Conservation (phyloP, 495 filamentous ascomycete genomes). For the Hyaloscypha finlandica region DNA sequence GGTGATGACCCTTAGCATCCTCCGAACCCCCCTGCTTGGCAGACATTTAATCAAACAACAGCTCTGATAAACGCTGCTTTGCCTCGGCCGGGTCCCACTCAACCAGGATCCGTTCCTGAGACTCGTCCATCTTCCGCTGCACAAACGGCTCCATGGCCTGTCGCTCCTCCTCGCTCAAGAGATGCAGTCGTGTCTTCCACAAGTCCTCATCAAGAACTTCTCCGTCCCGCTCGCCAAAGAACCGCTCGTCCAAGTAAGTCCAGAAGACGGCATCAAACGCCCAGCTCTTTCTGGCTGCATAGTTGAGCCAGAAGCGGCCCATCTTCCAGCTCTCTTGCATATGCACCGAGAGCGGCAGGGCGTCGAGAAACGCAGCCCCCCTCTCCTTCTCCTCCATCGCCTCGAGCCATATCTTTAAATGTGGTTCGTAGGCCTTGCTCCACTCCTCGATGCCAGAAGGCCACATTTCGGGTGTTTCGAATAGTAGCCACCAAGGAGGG, state of each 20-base stretch:
- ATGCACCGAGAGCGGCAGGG: conserved; percentile 15
- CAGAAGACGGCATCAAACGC: conserved; percentile 30
- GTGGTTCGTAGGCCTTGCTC: conserved; percentile 30
- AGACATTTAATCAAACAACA: background rate
- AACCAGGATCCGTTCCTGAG: conserved; percentile 26
- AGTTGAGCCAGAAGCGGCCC: conserved; percentile 36
- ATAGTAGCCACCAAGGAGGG: conserved; percentile 47
- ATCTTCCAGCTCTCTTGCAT: conserved; percentile 39
- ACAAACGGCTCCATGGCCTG: conserved; percentile 34
- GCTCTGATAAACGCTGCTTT: conserved; percentile 18
- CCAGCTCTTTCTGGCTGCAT: conserved; percentile 34
- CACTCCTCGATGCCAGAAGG: conserved; percentile 34
- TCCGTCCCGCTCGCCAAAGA: conserved; percentile 15
- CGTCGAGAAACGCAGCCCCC: background rate
- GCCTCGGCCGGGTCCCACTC: conserved; percentile 27
- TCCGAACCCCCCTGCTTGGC: too few species aligned
- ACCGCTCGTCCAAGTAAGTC: conserved; percentile 19
- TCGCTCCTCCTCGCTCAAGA: conserved; percentile 28
- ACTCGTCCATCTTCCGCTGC: conserved; percentile 33
- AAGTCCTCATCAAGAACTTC: conserved; percentile 18
- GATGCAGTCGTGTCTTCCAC: conserved; percentile 33
- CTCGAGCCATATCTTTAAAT: conserved; percentile 34
- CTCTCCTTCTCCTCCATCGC: conserved; percentile 33
- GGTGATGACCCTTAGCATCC: too few species aligned
- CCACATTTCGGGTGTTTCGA: conserved; percentile 41